Evolutionary conservation across 768 basidiomycete genomes (phyloP).

Genomic region (Pleurotus pulmonarius): DNA sequence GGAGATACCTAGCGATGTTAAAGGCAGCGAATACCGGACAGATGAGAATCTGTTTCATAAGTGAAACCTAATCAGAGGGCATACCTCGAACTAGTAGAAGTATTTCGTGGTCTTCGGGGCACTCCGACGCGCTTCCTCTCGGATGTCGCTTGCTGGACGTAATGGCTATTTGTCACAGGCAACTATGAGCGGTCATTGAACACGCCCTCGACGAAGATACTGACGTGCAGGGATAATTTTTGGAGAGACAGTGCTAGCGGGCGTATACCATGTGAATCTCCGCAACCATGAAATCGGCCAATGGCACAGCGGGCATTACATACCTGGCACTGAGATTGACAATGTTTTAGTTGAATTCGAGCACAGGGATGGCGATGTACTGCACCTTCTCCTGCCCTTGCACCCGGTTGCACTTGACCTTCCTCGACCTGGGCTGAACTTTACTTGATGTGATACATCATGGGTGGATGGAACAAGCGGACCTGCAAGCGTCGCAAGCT

Average conservation of each 20-base stretch:
- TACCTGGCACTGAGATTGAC: slow-evolving; percentile 61
- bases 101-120: slow-evolving; percentile 60
- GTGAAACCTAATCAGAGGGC: slow-evolving; percentile 17
- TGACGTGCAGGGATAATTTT: slow-evolving; percentile 91
- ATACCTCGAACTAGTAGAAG: slow-evolving; percentile 45
- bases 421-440: slow-evolving; percentile 55
- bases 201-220: slow-evolving; percentile 25
- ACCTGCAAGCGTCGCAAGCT: slow-evolving; percentile 92
- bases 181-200: slow-evolving; percentile 7
- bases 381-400: slow-evolving; percentile 81
- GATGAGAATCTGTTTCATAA: neutral
- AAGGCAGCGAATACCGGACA: slow-evolving; percentile 1
- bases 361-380: slow-evolving; percentile 33
- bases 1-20: slow-evolving; percentile 19
- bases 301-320: slow-evolving; percentile 12
- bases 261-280: slow-evolving; percentile 13
- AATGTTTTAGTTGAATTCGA: slow-evolving; percentile 1
- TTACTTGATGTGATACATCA: neutral
- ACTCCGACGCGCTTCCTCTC: slow-evolving; percentile 71
- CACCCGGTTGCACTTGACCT: slow-evolving; percentile 85
- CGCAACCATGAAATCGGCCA: neutral
- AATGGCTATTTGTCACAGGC: slow-evolving; percentile 46
- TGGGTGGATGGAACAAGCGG: slow-evolving; percentile 16
- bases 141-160: slow-evolving; percentile 79
- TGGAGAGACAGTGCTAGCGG: slow-evolving; percentile 73